Base-by-base conservation (phyloP, 495 filamentous ascomycete species). In the Neurospora sp. region DNA sequence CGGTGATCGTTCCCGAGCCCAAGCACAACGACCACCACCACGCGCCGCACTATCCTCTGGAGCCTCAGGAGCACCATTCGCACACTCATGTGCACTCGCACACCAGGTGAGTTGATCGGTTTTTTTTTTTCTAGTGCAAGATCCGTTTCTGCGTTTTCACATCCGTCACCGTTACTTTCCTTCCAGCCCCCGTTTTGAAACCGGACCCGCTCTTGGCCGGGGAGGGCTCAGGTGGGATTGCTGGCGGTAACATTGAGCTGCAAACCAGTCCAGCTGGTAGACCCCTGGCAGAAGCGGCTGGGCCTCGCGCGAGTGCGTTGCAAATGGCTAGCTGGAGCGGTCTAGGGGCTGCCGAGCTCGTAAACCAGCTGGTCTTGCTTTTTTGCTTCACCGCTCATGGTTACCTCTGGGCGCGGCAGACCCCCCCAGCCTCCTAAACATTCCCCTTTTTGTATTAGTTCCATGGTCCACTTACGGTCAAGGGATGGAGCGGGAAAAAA, bases 91-190 rank as follows among this genome's bases (percentile, higher is more conserved):
- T 37, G 35, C 68, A 38, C 35, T 40, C 39, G 39, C 35, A 38
- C 68, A 69, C 39, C 75, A 74, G 69, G 83, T 81, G 70, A 83
- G 82, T 79, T 18, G 69, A 73, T 74, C 74, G 39, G 41, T 22
- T 59, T 70, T 75, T 71, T 71, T 61, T 74, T 72, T 39, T 73
- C 61, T 71, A 39, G 35, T 39, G 39, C 69, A 44, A 39, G 39
- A 69, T 78, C 73, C 74, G 72, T 61, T 71, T 71, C 53, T 65
- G 61, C 71, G 31, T 41, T 61, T 38, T 22, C 46, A 27, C 31
- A 20, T 40, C 31, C 70, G 39, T 22, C 46, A 53, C 31, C 61
- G 22, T 69, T 37, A 39, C 10, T 68, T 70, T 70, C 69, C 70
- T 20, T 44, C 14, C 53, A 65, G 53, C 27, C 53, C 14, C 53